Conservation (phyloP, 2,329 filamentous ascomycete species). For the Tothia fuscella region DNA sequence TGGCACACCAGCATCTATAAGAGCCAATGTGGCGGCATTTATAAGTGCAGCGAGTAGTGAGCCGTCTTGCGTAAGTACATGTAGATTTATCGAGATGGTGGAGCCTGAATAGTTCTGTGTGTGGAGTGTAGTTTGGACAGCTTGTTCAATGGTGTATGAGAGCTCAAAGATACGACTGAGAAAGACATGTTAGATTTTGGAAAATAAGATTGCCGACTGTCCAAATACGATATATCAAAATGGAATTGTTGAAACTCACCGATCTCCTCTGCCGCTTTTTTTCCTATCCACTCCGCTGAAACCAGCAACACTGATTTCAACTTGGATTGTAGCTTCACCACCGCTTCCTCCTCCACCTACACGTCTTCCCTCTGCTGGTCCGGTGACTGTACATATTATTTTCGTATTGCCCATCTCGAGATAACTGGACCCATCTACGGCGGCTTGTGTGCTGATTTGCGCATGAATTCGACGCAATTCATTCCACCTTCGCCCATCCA, state of each 20-base stretch:
- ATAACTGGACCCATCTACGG: conserved; percentile 85
- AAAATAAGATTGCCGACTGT: conserved; percentile 50
- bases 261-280: conserved; percentile 62
- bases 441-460: conserved; percentile 83
- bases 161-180: conserved; percentile 67
- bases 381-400: conserved; percentile 83
- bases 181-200: neutral
- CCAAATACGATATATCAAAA: conserved; percentile 21
- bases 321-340: conserved; percentile 47
- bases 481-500: conserved; percentile 83
- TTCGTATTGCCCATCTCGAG: conserved; percentile 97
- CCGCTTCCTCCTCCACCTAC: conserved; percentile 33
- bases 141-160: conserved; percentile 63
- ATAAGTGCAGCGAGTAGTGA: conserved; percentile 79
- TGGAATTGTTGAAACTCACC: conserved; percentile 40
- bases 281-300: conserved; percentile 83
- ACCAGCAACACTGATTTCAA: conserved; percentile 74
- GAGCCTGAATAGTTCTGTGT: conserved; percentile 82
- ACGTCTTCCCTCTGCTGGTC: conserved; percentile 60
- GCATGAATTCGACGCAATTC: conserved; percentile 81
- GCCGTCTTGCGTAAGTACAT: conserved; percentile 83
- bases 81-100: conserved; percentile 69
- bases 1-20: conserved; percentile 89
- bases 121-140: conserved; percentile 68
- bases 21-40: conserved; percentile 81